These are phyloP conservation scores for Decorospora gaudefroyi DNA, from an alignment of 2,329 filamentous ascomycete genomes.

Conservation along the genomic window DNA sequence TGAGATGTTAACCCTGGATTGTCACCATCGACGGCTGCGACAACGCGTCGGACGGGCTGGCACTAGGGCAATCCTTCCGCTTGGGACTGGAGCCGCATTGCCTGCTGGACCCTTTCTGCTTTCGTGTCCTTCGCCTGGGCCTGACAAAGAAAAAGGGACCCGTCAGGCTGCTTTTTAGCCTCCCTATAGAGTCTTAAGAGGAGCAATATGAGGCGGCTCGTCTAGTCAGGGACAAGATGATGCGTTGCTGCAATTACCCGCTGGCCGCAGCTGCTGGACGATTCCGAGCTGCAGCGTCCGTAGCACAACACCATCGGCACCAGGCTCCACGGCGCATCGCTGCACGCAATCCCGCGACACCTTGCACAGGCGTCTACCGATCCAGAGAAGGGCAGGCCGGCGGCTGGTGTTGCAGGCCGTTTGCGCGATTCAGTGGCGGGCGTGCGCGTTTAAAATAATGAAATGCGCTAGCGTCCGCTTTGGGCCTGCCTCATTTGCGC, in stretches of 20 bases:
- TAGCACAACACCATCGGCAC: conserved; percentile 10
- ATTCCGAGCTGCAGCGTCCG: conserved; percentile 5
- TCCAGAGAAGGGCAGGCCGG: conserved; percentile 25
- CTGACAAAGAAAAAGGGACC: conserved; percentile 10
- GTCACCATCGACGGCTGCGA: conserved; percentile 4
- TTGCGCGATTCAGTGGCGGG: conserved; percentile 27
- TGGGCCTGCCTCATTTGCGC: conserved; percentile 42
- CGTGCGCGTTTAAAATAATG: conserved; percentile 40
- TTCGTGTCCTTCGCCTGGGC: conserved; percentile 8
- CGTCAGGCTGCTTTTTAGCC: too few relatives aligned
- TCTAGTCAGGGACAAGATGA: conserved; percentile 29
- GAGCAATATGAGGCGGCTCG: conserved; percentile 10
- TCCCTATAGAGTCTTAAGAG: too few relatives aligned
- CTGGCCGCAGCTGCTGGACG: conserved; percentile 9
- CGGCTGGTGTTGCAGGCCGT: conserved; percentile 17
- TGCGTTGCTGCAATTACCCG: conserved; percentile 18
- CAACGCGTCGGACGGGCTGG: conserved; percentile 8
- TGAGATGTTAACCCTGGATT: too few relatives aligned
- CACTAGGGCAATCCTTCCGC: conserved; percentile 20
- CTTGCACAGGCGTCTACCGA: conserved; percentile 25
- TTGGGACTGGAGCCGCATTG: conserved; percentile 20
- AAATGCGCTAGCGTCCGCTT: conserved; percentile 30
- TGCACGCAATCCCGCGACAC: conserved; percentile 32
- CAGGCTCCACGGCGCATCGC: conserved; percentile 14
- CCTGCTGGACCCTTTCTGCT: conserved; percentile 21